A percentile compares a stretch with the other conserved stretches of the same genome.
These are phyloP conservation scores for Phytophthora fragariaefolia DNA, from an alignment of 352 stramenopile species.

Conservation along the genomic window DNA sequence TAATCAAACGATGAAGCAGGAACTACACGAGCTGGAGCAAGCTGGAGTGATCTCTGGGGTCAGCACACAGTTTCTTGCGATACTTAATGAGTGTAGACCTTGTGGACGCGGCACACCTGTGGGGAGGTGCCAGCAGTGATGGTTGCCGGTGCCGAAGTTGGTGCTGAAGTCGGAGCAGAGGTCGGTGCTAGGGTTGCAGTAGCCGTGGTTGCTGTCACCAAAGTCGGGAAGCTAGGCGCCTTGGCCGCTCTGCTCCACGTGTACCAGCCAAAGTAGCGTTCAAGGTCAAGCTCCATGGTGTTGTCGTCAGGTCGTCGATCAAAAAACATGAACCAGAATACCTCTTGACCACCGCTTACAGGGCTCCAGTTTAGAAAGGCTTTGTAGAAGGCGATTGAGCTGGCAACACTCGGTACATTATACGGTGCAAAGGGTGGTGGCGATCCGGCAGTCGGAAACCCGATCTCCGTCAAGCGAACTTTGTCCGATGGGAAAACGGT, in stretches of 20 bases:
- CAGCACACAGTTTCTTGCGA: not conserved
- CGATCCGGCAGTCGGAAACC: slow-evolving; percentile 57
- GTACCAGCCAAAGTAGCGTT: slow-evolving; percentile 83
- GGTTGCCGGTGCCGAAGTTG: slow-evolving; percentile 9
- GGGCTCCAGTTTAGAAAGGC: slow-evolving; percentile 70
- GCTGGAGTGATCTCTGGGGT: no score
- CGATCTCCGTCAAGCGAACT: slow-evolving; percentile 71
- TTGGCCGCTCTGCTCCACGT: slow-evolving; percentile 53
- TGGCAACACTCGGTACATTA: slow-evolving; percentile 59
- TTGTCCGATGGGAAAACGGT: slow-evolving; percentile 54
- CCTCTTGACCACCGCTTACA: slow-evolving; percentile 43
- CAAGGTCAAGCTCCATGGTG: slow-evolving; percentile 55
- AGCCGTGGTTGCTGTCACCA: slow-evolving; percentile 18
- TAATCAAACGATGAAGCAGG: slow-evolving; percentile 1
- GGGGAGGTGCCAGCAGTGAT: slow-evolving; percentile 5
- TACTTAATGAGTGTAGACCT: slow-evolving; percentile 32
- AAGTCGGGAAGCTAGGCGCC: slow-evolving; percentile 44
- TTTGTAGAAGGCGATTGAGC: slow-evolving; percentile 67
- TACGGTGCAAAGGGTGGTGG: slow-evolving; percentile 39
- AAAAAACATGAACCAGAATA: slow-evolving; percentile 89
- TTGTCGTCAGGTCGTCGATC: slow-evolving; percentile 61
- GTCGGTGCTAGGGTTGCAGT: slow-evolving; percentile 16
- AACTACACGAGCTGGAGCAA: no score
- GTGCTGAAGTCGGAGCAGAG: slow-evolving; percentile 12
- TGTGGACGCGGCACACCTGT: slow-evolving; percentile 48